These are phyloP conservation scores for Cinnamomum micranthum DNA, from an alignment of 164 flowering plant species.

Conservation along the genomic window DNA sequence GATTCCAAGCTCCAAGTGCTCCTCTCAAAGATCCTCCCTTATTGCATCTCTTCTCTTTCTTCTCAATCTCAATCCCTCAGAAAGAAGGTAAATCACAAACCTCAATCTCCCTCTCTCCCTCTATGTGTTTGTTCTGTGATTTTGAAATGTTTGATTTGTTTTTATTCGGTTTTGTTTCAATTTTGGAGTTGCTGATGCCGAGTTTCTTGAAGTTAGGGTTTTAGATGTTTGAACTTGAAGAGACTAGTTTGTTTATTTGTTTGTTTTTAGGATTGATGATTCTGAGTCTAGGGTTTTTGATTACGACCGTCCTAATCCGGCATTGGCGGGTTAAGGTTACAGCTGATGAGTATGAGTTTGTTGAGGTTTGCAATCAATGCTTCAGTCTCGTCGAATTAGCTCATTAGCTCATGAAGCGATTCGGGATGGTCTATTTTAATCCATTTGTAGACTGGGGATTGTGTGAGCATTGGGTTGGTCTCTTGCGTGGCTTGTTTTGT, in stretches of 20 bases:
- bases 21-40: slow-evolving; percentile 83
- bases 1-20: slow-evolving; percentile 74
- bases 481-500: too few species aligned
- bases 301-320: too few species aligned
- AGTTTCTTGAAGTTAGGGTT: too few species aligned
- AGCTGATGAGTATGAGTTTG: too few species aligned
- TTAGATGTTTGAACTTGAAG: neutral
- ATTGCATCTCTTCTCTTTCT: slow-evolving; percentile 72
- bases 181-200: neutral
- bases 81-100: slow-evolving; percentile 49
- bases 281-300: neutral
- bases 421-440: too few species aligned
- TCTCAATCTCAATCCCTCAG: slow-evolving; percentile 51
- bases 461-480: too few species aligned
- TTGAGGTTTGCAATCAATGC: too few species aligned
- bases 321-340: too few species aligned
- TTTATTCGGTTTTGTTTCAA: neutral
- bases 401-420: too few species aligned
- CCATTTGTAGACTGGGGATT: too few species aligned
- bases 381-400: too few species aligned
- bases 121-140: neutral
- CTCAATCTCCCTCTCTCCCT: neutral
- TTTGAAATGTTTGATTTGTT: neutral
- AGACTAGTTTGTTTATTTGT: neutral
- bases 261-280: neutral